Evolutionary conservation across 768 basidiomycete species (phyloP).

Genomic region (Kwoniella shandongensis): DNA sequence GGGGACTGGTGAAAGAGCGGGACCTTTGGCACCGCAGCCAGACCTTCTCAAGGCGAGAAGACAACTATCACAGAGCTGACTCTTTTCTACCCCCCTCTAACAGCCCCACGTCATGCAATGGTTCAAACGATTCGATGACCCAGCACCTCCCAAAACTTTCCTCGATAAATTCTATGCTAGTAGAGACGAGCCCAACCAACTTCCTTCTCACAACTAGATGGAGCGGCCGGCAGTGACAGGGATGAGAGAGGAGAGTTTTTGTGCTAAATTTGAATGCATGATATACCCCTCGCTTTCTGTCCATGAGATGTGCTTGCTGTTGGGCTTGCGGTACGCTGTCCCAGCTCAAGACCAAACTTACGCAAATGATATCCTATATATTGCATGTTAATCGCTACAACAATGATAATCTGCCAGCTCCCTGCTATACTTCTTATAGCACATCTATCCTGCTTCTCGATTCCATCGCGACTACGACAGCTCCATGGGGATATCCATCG

Average conservation of each 20-base stretch:
- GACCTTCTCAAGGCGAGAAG: no score
- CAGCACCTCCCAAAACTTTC: conserved; percentile 49
- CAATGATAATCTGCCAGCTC: no score
- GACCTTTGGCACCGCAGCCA: no score
- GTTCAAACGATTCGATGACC: conserved; percentile 52
- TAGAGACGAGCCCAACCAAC: conserved; percentile 50
- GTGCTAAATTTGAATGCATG: background rate
- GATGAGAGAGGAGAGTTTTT: background rate
- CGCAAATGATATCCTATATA: no score
- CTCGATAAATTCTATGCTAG: conserved; percentile 53
- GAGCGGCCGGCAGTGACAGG: background rate
- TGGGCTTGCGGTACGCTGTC: no score
- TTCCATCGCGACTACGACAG: no score
- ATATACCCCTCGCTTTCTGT: background rate
- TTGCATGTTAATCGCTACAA: conserved; percentile 7
- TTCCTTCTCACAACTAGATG: conserved; percentile 29
- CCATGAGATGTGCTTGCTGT: background rate
- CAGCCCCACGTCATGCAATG: conserved; percentile 53
- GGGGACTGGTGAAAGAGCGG: no score
- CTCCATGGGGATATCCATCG: conserved; percentile 27
- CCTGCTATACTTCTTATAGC: no score
- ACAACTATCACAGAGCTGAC: no score
- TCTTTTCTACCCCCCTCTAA: no score
- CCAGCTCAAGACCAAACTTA: no score
- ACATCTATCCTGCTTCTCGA: no score